Percentiles rank a stretch among this genome's conserved stretches.
phyloP scores from a whole-genome alignment of 441 rosid genomes.

The Iberis amara region DNA sequence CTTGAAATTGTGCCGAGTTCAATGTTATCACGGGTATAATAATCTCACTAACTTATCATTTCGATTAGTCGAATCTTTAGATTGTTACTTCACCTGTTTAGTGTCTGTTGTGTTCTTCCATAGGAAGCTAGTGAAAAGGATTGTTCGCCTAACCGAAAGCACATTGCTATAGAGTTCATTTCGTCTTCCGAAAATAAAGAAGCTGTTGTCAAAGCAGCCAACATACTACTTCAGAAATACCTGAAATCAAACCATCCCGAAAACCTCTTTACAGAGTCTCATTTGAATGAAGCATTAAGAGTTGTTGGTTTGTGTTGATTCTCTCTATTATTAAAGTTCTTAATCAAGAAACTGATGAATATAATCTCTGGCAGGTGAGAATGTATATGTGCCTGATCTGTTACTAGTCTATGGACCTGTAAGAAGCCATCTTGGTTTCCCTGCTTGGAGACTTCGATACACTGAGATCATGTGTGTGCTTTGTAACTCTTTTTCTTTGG shows the following conservation, averaged over 20 bases:
- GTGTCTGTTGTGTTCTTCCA: slow-evolving; percentile 8
- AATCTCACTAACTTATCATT: not conserved
- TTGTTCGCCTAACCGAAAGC: slow-evolving; percentile 23
- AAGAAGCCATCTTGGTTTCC: slow-evolving; percentile 85
- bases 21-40: slow-evolving; percentile 12
- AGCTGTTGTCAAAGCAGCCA: slow-evolving; percentile 78
- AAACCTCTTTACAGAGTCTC: slow-evolving; percentile 55
- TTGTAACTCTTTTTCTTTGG: slow-evolving; percentile 3
- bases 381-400: slow-evolving; percentile 70
- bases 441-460: slow-evolving; percentile 83
- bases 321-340: not conserved
- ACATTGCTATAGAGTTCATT: slow-evolving; percentile 54
- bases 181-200: slow-evolving; percentile 77
- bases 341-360: slow-evolving; percentile 19
- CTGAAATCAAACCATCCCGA: slow-evolving; percentile 33
- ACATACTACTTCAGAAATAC: slow-evolving; percentile 49
- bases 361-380: slow-evolving; percentile 45
- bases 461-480: slow-evolving; percentile 75
- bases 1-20: slow-evolving; percentile 49
- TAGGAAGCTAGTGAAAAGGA: slow-evolving; percentile 42
- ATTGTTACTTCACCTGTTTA: no score
- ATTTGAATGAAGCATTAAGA: slow-evolving; percentile 56
- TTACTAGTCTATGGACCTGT: slow-evolving; percentile 77
- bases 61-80: not conserved
- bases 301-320: slow-evolving; percentile 52